Evolutionary conservation across 192 early-diverging fungal genomes (phyloP), one percentile per base, ranked within the genome.

Genomic region (Entomortierella lignicola): DNA sequence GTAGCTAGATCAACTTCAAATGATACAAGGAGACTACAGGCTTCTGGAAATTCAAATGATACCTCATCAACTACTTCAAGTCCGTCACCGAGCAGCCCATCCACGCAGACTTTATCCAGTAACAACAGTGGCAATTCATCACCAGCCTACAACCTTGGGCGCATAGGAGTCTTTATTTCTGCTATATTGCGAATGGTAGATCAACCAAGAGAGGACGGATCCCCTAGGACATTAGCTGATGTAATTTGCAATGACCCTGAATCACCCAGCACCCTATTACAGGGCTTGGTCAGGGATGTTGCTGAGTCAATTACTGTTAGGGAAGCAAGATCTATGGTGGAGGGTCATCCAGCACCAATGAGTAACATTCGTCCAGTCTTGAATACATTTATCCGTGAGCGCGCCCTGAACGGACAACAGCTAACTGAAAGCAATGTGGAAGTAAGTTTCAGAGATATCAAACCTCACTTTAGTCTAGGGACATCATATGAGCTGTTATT

Each of bases 191-290:
- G 80, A 23, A 81, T 81, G 71, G 66, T 81, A 11, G 80, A 81
- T 65, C 80, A 81, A 30, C 80, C 80, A n/a, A 26, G 71, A 21
- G 80, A 81, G 42, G 80, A 81, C 55, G 80, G 80, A 39, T 74
- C 71, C 0, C 70, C 80, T 1, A 50, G 70, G 18, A 73, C 66
- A 11, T 26, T 81, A 48, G 67, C 80, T 2, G 80, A 81, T 51
- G 80, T 81, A 10, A 72, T 81, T 56, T 74, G 80, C 48, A 74
- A 81, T n/a, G 70, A 71, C 26, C 69, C 69, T 7, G 70, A 73
- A 21, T 39, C 65, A 7, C 23, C 30, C 20, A 64, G 50, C 34
- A 69, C 69, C 2, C 65, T 66, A 5, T 50, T 81, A 20, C 80
- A 72, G 20, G 71, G 63, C 43, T 42, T 81, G n/a, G 66, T 81